These are phyloP conservation scores for Emmonsia crescens DNA, from an alignment of 2,329 filamentous ascomycete genomes.

Conservation along the genomic window DNA sequence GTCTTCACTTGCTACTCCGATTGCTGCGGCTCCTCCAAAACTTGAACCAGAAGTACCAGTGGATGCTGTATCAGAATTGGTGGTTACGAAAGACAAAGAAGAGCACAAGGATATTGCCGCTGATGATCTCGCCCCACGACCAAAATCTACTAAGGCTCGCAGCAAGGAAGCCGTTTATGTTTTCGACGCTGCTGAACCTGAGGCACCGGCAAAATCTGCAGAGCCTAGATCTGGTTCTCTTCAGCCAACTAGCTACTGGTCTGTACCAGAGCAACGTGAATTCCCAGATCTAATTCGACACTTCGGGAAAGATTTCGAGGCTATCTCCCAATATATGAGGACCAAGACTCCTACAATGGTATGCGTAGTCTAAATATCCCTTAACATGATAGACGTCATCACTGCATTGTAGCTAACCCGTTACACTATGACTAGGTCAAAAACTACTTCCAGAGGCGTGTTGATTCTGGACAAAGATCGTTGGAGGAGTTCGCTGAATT, in stretches of 20 bases:
- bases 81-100: constrained; percentile 6
- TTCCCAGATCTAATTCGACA: constrained; percentile 36
- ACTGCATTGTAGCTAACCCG: constrained; percentile 1
- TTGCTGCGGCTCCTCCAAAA: constrained; percentile 18
- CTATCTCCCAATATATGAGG: constrained; percentile 41
- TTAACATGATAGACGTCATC: neutral
- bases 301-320: constrained; percentile 40
- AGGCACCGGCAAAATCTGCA: constrained; percentile 8
- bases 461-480: constrained; percentile 34
- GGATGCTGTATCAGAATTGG: neutral
- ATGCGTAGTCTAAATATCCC: constrained; percentile 14
- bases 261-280: constrained; percentile 39
- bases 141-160: constrained; percentile 8
- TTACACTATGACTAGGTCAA: constrained; percentile 29
- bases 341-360: constrained; percentile 44
- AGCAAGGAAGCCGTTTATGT: constrained; percentile 18
- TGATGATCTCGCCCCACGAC: neutral
- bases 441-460: constrained; percentile 38
- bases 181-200: neutral
- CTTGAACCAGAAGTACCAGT: constrained; percentile 16
- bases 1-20: constrained; percentile 13
- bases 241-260: constrained; percentile 43
- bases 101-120: constrained; percentile 5
- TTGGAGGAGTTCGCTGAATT: constrained; percentile 34
- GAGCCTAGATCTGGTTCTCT: constrained; percentile 28